Conservation (phyloP, 164 flowering plant species). For the Vitis rotundifolia region DNA sequence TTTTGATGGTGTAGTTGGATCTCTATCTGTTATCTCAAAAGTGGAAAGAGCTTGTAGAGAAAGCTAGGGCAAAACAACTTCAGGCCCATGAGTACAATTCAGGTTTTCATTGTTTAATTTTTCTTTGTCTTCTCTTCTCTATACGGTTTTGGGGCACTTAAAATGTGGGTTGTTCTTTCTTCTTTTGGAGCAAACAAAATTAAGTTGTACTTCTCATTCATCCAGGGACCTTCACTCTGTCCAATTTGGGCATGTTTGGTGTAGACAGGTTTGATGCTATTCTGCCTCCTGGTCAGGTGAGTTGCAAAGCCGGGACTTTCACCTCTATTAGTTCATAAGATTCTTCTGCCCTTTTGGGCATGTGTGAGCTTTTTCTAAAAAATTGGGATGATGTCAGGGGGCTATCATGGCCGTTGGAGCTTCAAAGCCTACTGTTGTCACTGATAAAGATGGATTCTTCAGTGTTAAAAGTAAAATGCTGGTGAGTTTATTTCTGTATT, state of each 20-base stretch:
- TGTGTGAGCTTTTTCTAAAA: slow-evolving; percentile 1
- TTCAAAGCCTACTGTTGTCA: slow-evolving; percentile 87
- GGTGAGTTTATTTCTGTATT: slow-evolving; percentile 43
- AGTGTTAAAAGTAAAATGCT: slow-evolving; percentile 91
- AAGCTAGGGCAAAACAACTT: slow-evolving; percentile 86
- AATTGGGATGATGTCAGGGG: slow-evolving; percentile 49
- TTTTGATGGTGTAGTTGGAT: slow-evolving; percentile 57
- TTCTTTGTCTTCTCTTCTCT: not conserved
- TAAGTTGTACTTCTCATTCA: slow-evolving; percentile 8
- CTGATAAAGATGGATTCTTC: slow-evolving; percentile 85
- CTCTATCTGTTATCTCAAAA: slow-evolving; percentile 78
- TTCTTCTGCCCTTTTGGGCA: not conserved
- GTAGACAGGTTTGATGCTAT: slow-evolving; percentile 98
- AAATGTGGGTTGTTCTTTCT: not conserved
- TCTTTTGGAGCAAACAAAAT: not conserved
- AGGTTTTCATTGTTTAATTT: slow-evolving; percentile 39
- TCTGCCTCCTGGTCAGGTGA: slow-evolving; percentile 97
- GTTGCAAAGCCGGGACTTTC: slow-evolving; percentile 8
- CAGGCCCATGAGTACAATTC: slow-evolving; percentile 90
- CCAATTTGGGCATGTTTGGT: slow-evolving; percentile 99
- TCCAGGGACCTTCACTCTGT: slow-evolving; percentile 89
- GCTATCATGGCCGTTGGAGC: slow-evolving; percentile 99
- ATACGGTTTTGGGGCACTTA: not conserved
- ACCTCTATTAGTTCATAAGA: not conserved
- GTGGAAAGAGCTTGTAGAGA: slow-evolving; percentile 85